Evolutionary conservation across 2,329 filamentous ascomycete species (phyloP).

Genomic region (Rhinocladiella mackenziei): DNA sequence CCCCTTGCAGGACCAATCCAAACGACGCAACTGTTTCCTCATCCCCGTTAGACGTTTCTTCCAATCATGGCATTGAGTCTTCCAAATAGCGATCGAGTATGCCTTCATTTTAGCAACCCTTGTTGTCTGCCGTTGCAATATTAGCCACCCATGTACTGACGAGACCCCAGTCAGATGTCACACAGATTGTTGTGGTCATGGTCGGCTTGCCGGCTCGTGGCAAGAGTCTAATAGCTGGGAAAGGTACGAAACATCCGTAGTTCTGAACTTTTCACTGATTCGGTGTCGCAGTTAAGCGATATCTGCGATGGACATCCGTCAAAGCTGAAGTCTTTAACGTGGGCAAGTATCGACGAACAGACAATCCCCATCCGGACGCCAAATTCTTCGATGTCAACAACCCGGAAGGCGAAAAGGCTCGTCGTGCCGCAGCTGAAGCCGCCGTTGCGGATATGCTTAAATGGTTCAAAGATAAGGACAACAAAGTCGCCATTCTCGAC

Average conservation of each 20-base stretch:
- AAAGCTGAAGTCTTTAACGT: slow-evolving; percentile 95
- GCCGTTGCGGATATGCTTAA: slow-evolving; percentile 89
- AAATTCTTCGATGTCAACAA: slow-evolving; percentile 95
- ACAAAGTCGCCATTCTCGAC: slow-evolving; percentile 88
- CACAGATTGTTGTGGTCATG: slow-evolving; percentile 97
- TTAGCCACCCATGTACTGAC: slow-evolving; percentile 14
- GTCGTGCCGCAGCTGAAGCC: slow-evolving; percentile 82
- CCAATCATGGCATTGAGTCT: slow-evolving; percentile 14
- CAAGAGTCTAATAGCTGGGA: slow-evolving; percentile 96
- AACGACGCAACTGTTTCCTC: not conserved
- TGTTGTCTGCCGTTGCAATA: not conserved
- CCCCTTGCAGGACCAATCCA: not conserved
- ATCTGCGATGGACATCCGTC: slow-evolving; percentile 95
- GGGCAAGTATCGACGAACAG: slow-evolving; percentile 85
- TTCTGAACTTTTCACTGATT: too few species aligned
- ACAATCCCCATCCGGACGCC: slow-evolving; percentile 83
- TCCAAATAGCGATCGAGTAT: slow-evolving; percentile 20
- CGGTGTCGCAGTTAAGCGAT: slow-evolving; percentile 67
- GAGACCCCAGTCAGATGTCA: slow-evolving; percentile 60
- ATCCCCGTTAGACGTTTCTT: not conserved
- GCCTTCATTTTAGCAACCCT: slow-evolving; percentile 4
- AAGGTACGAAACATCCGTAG: too few species aligned
- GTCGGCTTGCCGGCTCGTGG: slow-evolving; percentile 91
- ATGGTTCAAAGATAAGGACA: slow-evolving; percentile 76
- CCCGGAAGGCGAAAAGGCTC: slow-evolving; percentile 80